Conservation (phyloP, 2,329 filamentous ascomycete species). For the Monilinia aucupariae region DNA sequence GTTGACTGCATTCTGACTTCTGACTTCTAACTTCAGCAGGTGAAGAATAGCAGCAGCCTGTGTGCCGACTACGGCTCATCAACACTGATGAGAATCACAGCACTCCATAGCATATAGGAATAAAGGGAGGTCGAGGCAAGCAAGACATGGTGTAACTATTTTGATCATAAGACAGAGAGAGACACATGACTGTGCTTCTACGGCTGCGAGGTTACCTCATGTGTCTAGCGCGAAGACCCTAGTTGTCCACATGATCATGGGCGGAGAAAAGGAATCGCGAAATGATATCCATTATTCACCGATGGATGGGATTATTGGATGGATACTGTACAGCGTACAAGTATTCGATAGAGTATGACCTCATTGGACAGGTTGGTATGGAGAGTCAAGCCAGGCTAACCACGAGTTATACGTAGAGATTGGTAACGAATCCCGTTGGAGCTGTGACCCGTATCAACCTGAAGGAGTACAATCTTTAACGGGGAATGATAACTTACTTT, state of each 20-base stretch:
- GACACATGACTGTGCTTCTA: neutral
- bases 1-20: no score
- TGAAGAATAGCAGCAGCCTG: neutral
- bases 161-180: neutral
- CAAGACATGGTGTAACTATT: neutral
- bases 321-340: neutral
- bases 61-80: neutral
- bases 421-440: neutral
- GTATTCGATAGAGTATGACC: neutral
- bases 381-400: neutral
- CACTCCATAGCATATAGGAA: neutral
- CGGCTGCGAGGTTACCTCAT: neutral
- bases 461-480: neutral
- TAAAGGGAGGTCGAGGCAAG: neutral
- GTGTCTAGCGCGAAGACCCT: neutral
- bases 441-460: neutral
- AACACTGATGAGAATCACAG: neutral
- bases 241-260: slow-evolving; percentile 1
- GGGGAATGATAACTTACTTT: no score
- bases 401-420: neutral
- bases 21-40: neutral
- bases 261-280: slow-evolving; percentile 1
- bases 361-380: slow-evolving; percentile 7
- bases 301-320: neutral
- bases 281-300: neutral